Evolutionary conservation across 208 protist species (phyloP).

Genomic region (Acanthamoeba sp.): DNA sequence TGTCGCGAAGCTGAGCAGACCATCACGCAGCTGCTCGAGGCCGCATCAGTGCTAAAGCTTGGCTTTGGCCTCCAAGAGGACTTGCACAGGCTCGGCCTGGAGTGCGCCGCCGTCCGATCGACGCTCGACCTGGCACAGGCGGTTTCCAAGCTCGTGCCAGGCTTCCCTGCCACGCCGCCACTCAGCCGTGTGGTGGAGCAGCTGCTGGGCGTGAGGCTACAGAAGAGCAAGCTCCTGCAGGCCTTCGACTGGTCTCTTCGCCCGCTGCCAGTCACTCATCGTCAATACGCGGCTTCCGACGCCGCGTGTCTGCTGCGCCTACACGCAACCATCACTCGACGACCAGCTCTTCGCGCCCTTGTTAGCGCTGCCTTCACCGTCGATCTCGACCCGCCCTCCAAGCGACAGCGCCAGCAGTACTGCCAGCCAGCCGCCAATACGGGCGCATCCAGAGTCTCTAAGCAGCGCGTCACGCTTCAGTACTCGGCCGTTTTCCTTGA

Average conservation of each 20-base stretch:
- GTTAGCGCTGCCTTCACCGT: not conserved
- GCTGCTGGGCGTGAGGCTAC: conserved; percentile 14
- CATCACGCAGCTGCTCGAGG: not conserved
- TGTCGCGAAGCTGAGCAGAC: not conserved
- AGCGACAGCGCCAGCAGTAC: conserved; percentile 22
- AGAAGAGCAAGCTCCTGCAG: conserved; percentile 60
- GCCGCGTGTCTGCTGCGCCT: conserved; percentile 65
- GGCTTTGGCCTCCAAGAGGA: conserved; percentile 59
- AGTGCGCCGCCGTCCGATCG: not conserved
- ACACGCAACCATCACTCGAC: not conserved
- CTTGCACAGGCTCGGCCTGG: not conserved
- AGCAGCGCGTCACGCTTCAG: conserved; percentile 48
- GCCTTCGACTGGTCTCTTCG: conserved; percentile 50
- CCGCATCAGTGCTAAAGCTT: conserved; percentile 1
- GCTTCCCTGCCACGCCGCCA: not conserved
- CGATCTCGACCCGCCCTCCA: conserved; percentile 15
- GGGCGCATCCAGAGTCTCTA: not conserved
- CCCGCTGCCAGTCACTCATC: conserved; percentile 27
- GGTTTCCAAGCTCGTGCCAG: not conserved
- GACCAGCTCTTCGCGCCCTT: not conserved
- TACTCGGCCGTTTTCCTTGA: conserved; percentile 42
- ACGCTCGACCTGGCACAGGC: not conserved
- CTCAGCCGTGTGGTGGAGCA: conserved; percentile 38
- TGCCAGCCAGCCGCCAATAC: not conserved
- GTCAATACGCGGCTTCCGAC: conserved; percentile 45